Evolutionary conservation across 2,329 filamentous ascomycete genomes (phyloP).

Genomic region (Epichloe sp.): DNA sequence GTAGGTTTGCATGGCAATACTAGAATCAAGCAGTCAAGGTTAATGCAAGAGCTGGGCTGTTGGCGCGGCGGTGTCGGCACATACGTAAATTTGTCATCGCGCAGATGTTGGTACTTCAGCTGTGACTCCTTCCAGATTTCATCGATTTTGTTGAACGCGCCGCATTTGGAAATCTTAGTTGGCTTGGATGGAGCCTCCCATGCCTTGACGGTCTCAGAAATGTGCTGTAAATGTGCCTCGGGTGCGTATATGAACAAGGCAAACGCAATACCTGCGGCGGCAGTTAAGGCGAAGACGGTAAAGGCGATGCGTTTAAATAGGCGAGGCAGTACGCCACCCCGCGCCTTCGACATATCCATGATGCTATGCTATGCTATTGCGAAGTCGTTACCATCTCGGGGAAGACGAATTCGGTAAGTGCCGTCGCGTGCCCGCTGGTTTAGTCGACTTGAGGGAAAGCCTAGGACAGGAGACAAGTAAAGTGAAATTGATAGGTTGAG

Average conservation of each 20-base stretch:
- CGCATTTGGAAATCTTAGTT: neutral
- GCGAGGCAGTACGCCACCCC: neutral
- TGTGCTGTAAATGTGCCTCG: conserved; percentile 1
- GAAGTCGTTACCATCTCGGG: too few relatives aligned
- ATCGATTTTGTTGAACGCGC: neutral
- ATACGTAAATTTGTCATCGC: conserved; percentile 21
- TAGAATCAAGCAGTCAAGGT: conserved; percentile 6
- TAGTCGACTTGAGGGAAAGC: too few relatives aligned
- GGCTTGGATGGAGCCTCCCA: neutral
- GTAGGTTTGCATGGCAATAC: conserved; percentile 25
- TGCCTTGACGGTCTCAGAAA: neutral
- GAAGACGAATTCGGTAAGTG: too few relatives aligned
- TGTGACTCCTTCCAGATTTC: conserved; percentile 12
- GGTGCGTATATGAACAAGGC: neutral
- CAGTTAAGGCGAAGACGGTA: neutral
- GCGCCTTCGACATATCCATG: conserved; percentile 2
- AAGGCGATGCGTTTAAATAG: conserved; percentile 2
- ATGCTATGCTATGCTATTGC: neutral
- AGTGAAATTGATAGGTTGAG: too few relatives aligned
- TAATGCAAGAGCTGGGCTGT: neutral
- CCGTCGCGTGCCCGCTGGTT: too few relatives aligned
- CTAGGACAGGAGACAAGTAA: too few relatives aligned
- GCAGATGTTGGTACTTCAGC: conserved; percentile 13
- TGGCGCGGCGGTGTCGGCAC: neutral
- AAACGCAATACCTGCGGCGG: neutral